These are phyloP conservation scores for Trichosporon sp. DNA, from an alignment of 1,284 basidiomycete species.

Conservation along the genomic window DNA sequence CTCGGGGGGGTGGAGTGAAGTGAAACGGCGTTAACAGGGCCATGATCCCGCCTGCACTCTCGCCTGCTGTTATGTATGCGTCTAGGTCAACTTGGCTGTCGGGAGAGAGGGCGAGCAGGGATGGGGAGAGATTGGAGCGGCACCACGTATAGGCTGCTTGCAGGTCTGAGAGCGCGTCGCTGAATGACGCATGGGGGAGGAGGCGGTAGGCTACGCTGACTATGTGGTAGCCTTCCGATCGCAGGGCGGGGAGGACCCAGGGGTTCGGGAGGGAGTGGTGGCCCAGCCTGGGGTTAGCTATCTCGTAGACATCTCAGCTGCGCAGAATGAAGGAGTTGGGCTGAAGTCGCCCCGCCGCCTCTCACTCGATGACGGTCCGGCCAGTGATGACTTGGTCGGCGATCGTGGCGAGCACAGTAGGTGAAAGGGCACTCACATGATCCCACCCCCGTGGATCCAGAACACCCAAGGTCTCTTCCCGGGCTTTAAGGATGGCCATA, in stretches of 20 bases:
- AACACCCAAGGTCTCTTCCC: constrained; percentile 20
- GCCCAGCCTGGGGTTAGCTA: constrained; percentile 13
- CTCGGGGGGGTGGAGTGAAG: background rate
- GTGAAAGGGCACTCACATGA: background rate
- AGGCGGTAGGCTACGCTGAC: constrained; percentile 27
- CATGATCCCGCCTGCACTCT: constrained; percentile 30
- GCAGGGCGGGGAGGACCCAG: constrained; percentile 27
- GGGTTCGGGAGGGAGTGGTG: constrained; percentile 20
- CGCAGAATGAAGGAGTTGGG: no score
- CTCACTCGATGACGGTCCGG: no score
- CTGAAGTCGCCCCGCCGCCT: no score
- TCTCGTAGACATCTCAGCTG: no score
- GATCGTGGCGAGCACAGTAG: no score
- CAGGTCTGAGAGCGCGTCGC: constrained; percentile 23
- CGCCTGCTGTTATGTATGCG: constrained; percentile 26
- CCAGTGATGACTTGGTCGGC: no score
- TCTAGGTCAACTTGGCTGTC: constrained; percentile 15
- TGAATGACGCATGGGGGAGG: constrained; percentile 20
- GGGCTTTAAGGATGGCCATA: constrained; percentile 19
- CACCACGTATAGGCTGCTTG: constrained; percentile 23
- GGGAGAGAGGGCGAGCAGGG: background rate
- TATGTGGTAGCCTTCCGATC: constrained; percentile 18
- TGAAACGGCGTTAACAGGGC: background rate
- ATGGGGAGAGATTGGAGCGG: constrained; percentile 13
- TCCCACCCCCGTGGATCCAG: constrained; percentile 32